Evolutionary conservation across 805 yeast species (phyloP).

Genomic region (Candida vartiovaarae): DNA sequence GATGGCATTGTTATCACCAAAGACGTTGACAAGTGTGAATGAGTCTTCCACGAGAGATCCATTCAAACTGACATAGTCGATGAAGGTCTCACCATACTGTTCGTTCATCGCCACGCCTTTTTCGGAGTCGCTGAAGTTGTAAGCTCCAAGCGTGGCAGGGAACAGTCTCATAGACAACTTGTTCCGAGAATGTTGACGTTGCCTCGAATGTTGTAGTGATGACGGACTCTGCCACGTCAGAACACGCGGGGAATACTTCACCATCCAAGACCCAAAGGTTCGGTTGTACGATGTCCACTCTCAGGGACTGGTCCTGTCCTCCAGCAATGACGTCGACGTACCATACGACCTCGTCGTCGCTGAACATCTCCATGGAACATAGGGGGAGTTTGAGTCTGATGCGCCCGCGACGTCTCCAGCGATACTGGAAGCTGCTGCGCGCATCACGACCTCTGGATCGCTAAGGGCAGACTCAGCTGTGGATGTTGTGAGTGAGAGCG

Average conservation of each 20-base stretch:
- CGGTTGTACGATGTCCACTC: conserved; percentile 33
- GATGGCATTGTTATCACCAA: not conserved
- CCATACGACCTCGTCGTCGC: conserved; percentile 15
- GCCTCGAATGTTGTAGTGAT: no score
- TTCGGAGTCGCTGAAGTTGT: conserved; percentile 3
- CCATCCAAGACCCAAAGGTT: conserved; percentile 29
- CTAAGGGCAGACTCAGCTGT: no score
- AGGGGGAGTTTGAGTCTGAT: not conserved
- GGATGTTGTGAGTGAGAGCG: no score
- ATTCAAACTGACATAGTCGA: conserved; percentile 13
- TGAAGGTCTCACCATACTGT: not conserved
- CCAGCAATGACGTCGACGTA: conserved; percentile 29
- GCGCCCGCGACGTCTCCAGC: no score
- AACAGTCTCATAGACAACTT: not conserved
- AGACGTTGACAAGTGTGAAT: not conserved
- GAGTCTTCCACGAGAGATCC: conserved; percentile 16
- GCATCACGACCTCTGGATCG: no score
- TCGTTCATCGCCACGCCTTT: conserved; percentile 3
- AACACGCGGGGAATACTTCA: conserved; percentile 6
- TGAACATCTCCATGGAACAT: conserved; percentile 2
- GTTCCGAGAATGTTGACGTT: not conserved
- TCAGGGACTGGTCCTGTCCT: conserved; percentile 23
- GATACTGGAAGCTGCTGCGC: no score
- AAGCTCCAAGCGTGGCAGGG: conserved; percentile 15
- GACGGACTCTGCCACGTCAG: not conserved